Base-by-base conservation (phyloP, 2,329 filamentous ascomycete genomes). In the Knufia petricola region DNA sequence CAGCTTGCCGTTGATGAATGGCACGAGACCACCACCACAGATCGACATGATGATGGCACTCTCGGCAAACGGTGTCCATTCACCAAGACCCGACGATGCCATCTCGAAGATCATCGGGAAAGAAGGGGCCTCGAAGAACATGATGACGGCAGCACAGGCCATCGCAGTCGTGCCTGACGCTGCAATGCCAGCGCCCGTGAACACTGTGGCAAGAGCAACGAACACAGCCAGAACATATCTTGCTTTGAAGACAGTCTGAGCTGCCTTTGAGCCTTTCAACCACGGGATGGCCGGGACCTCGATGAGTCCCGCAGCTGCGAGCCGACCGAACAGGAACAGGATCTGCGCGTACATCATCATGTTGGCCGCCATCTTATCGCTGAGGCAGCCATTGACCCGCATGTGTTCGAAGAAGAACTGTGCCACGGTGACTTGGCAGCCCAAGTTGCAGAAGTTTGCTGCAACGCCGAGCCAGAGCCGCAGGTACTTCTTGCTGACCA, bases 371-470 rank as follows among this genome's bases (percentile, higher is more conserved):
- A 75, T 68, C 0, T 77, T 60, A 4, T 81, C 69, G 4, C 67
- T 62, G 9, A 82, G 74, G 17, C 66, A 65, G 1, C 72, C 63
- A 42, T 79, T 72, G 2, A 79, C 81, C 54, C 83, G 78, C 19
- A 69, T 73, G 60, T 84, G 85, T 67, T 86, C 86, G 70, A 86
- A 85, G 64, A 86, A 86, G 64, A 84, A 85, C 40, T 68, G 63
- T 15, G 74, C 67, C 58, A 76, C 65, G 31, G 62, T 58, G 52
- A 76, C 63, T 59, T 94, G 87, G 0, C 84, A 79, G 41, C 85
- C 85, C 0, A 85, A 82, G 62, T 90, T 90, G 62, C 82, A 85
- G 65, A 88, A 88, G 56, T 90, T 85, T 0, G 84, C 82, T 57
- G 81, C 76, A 0, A 82, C 77, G 7, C 83, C 85, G 60, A 86